Evolutionary conservation across 805 yeast genomes (phyloP).

Genomic region (Metschnikowia chrysomelidarum): DNA sequence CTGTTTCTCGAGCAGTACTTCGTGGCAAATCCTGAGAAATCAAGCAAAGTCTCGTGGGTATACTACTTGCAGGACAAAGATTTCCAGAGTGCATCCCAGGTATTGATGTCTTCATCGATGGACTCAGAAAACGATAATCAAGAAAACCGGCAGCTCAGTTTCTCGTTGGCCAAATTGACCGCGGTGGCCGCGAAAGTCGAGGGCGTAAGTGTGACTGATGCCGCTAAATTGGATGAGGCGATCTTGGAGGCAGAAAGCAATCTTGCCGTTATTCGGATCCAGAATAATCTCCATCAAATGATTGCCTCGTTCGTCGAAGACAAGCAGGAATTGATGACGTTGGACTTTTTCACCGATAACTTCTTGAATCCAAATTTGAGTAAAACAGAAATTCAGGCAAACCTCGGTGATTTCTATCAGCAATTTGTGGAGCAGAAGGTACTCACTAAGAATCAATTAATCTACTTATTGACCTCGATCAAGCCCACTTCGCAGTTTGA

Average conservation of each 20-base stretch:
- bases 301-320: constrained; percentile 23
- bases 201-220: constrained; percentile 1
- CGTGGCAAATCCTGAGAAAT: constrained; percentile 35
- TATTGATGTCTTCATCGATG: constrained; percentile 43
- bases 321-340: constrained; percentile 26
- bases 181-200: constrained; percentile 42
- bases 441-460: constrained; percentile 44
- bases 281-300: constrained; percentile 32
- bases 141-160: constrained; percentile 50
- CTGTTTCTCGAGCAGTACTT: constrained; percentile 53
- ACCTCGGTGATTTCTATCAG: constrained; percentile 24
- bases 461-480: constrained; percentile 51
- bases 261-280: constrained; percentile 49
- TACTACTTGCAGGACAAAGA: constrained; percentile 53
- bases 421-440: constrained; percentile 37
- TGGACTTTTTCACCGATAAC: constrained; percentile 25
- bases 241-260: constrained; percentile 46
- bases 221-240: constrained; percentile 10
- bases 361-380: constrained; percentile 16
- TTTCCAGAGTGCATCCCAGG: constrained; percentile 48
- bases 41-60: constrained; percentile 70
- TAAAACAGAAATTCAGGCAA: constrained; percentile 8
- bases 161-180: constrained; percentile 71
- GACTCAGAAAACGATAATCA: constrained; percentile 37
- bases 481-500: constrained; percentile 26